A percentile compares a stretch with the other conserved stretches of the same genome.
phyloP scores from a whole-genome alignment of 2,329 filamentous ascomycete species.

The Sclerotinia trifoliorum region DNA sequence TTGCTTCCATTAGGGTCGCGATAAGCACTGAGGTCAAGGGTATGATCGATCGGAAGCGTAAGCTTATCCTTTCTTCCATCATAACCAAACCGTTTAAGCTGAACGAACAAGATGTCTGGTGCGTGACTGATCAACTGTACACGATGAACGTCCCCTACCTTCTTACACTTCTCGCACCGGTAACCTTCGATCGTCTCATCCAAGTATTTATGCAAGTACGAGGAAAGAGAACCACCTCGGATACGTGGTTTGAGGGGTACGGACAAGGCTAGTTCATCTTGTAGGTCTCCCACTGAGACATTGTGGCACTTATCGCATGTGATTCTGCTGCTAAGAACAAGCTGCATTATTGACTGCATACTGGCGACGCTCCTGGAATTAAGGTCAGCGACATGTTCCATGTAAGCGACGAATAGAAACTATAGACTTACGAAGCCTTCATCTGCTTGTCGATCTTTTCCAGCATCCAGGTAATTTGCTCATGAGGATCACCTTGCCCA shows the following conservation, averaged over 20 bases:
- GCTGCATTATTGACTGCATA: constrained; percentile 31
- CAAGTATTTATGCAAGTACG: constrained; percentile 33
- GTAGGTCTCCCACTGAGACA: constrained; percentile 26
- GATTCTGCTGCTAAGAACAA: constrained; percentile 27
- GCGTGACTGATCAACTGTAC: constrained; percentile 30
- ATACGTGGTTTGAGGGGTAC: constrained; percentile 34
- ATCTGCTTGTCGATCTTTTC: constrained; percentile 34
- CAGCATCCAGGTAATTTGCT: constrained; percentile 37
- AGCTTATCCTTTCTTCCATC: constrained; percentile 31
- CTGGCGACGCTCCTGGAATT: constrained; percentile 24
- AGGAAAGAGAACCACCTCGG: constrained; percentile 26
- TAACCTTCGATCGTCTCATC: constrained; percentile 33
- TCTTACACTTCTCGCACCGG: constrained; percentile 34
- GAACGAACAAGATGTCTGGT: constrained; percentile 35
- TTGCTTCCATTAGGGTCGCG: constrained; percentile 21
- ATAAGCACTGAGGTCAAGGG: constrained; percentile 34
- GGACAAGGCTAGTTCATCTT: constrained; percentile 33
- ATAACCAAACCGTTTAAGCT: constrained; percentile 36
- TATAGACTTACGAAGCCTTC: constrained; percentile 30
- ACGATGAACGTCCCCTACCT: constrained; percentile 24
- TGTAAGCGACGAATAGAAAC: too few relatives aligned
- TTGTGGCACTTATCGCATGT: constrained; percentile 34
- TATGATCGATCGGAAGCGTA: constrained; percentile 27
- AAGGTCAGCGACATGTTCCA: constrained; percentile 6
- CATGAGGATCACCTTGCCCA: constrained; percentile 39